These are phyloP conservation scores for Candida succiphila DNA, from an alignment of 805 yeast genomes.

Conservation along the genomic window DNA sequence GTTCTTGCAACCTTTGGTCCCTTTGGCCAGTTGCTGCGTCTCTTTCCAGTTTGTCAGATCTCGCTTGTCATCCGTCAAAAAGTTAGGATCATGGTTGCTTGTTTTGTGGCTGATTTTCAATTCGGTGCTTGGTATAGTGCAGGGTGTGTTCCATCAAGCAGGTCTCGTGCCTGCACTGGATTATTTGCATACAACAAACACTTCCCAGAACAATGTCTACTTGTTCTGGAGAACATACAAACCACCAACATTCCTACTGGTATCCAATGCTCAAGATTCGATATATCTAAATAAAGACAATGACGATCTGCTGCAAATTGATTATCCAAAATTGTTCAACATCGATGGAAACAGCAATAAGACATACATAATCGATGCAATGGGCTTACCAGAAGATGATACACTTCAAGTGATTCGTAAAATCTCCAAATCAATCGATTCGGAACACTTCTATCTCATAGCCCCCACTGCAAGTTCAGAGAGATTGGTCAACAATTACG, in stretches of 20 bases:
- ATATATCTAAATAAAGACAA: slow-evolving; percentile 12
- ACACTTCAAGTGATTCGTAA: not conserved
- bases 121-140: slow-evolving; percentile 40
- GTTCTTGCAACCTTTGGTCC: slow-evolving; percentile 70
- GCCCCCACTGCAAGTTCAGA: slow-evolving; percentile 20
- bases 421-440: not conserved
- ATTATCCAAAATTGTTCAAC: not conserved
- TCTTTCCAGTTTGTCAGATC: too few relatives aligned
- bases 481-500: too few relatives aligned
- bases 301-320: slow-evolving; percentile 5
- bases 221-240: slow-evolving; percentile 93
- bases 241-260: slow-evolving; percentile 79
- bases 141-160: slow-evolving; percentile 85
- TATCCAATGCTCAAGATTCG: not conserved
- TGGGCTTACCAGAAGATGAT: slow-evolving; percentile 23
- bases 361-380: slow-evolving; percentile 29
- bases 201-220: slow-evolving; percentile 25
- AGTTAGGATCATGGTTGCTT: slow-evolving; percentile 15
- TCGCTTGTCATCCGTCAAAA: slow-evolving; percentile 16
- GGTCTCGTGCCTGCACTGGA: slow-evolving; percentile 70
- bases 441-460: slow-evolving; percentile 10
- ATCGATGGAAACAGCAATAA: not conserved
- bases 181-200: slow-evolving; percentile 19
- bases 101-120: slow-evolving; percentile 60
- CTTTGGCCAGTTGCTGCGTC: slow-evolving; percentile 53